A percentile compares a stretch with the other conserved stretches of the same genome.
Conservation (phyloP, 768 basidiomycete genomes). For the Inosperma sp. region DNA sequence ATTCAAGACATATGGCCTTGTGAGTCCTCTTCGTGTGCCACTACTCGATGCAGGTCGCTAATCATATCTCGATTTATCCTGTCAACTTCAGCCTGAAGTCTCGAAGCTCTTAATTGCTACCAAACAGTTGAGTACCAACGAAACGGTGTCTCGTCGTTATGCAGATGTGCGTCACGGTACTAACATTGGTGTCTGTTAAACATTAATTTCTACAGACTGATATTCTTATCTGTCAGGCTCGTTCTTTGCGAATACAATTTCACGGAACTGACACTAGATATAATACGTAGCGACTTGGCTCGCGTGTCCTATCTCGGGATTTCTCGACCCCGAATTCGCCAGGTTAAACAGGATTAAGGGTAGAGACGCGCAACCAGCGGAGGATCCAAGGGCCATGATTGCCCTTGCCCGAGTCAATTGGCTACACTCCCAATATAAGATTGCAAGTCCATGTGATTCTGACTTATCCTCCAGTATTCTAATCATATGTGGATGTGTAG, state of each 20-base stretch:
- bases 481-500: too few species aligned
- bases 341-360: constrained; percentile 9
- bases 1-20: constrained; percentile 51
- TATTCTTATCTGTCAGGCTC: constrained; percentile 9
- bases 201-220: too few species aligned
- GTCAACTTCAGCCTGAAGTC: constrained; percentile 41
- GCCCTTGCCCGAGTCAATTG: constrained; percentile 41
- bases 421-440: constrained; percentile 39
- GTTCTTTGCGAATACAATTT: not conserved
- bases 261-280: too few species aligned
- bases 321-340: constrained; percentile 16
- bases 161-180: constrained; percentile 45
- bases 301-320: constrained; percentile 32
- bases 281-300: constrained; percentile 32
- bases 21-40: too few species aligned
- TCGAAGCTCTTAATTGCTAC: constrained; percentile 41
- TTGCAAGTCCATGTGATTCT: too few species aligned
- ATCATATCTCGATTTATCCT: not conserved
- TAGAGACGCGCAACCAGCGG: constrained; percentile 18
- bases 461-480: too few species aligned
- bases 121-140: constrained; percentile 33
- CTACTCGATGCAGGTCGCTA: not conserved
- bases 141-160: constrained; percentile 40
- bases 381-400: constrained; percentile 39
- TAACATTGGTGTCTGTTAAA: too few species aligned